Percentiles rank a stretch among this genome's conserved stretches.
phyloP scores from a whole-genome alignment of 2,329 filamentous ascomycete species.

The Alternaria burnsii region DNA sequence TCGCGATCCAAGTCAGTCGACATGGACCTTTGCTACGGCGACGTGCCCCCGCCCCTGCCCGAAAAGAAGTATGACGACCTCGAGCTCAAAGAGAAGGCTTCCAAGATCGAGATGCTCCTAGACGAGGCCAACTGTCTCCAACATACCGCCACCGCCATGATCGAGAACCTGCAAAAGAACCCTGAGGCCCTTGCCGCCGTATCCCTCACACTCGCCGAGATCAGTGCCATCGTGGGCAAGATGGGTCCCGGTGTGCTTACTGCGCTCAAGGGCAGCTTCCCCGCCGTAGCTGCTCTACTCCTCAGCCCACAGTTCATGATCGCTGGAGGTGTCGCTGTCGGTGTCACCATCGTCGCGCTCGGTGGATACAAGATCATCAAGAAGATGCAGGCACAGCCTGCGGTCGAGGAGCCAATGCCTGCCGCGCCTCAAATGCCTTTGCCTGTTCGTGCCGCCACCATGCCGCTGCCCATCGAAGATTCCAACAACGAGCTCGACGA shows the following conservation, averaged over 20 bases:
- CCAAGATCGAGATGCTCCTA: conserved; percentile 77
- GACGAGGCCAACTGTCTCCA: conserved; percentile 90
- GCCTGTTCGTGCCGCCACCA: conserved; percentile 20
- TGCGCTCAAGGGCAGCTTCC: conserved; percentile 80
- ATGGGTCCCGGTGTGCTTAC: conserved; percentile 83
- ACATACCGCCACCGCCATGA: conserved; percentile 82
- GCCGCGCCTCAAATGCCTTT: conserved; percentile 19
- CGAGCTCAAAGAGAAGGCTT: conserved; percentile 73
- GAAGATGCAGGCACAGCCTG: conserved; percentile 68
- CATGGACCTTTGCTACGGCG: conserved; percentile 91
- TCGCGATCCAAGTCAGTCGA: conserved; percentile 66
- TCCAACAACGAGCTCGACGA: conserved; percentile 59
- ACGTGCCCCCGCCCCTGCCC: conserved; percentile 74
- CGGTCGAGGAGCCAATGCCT: conserved; percentile 33
- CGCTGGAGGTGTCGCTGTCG: conserved; percentile 85
- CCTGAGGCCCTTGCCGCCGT: conserved; percentile 94
- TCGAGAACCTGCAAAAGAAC: conserved; percentile 79
- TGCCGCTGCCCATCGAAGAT: conserved; percentile 14
- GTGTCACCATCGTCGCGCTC: conserved; percentile 94
- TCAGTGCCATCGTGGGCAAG: conserved; percentile 81
- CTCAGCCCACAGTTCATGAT: conserved; percentile 94
- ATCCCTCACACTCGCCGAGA: conserved; percentile 88
- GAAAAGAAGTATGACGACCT: conserved; percentile 60
- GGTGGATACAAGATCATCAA: conserved; percentile 98
- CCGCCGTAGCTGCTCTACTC: conserved; percentile 84